These are phyloP conservation scores for Viola odorata DNA, from an alignment of 345 rosid genomes.

Conservation along the genomic window DNA sequence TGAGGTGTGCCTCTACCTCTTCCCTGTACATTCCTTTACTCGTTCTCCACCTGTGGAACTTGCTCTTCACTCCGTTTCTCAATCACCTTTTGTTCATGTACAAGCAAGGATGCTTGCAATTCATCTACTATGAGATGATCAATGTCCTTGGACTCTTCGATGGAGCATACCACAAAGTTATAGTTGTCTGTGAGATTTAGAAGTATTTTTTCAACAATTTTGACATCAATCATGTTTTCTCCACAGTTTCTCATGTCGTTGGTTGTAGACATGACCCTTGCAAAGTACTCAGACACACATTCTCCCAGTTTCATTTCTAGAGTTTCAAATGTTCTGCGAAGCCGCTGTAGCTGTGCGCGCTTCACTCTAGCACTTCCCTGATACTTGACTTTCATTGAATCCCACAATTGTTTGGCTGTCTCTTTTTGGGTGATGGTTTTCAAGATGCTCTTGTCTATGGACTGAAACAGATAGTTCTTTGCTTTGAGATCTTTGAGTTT, in stretches of 20 bases:
- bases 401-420: not conserved
- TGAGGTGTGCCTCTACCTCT: not conserved
- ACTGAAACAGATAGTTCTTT: not conserved
- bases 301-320: not conserved
- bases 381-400: not conserved
- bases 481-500: not conserved
- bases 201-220: not conserved
- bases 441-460: not conserved
- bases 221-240: not conserved
- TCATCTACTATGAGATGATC: not conserved
- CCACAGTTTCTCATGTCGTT: not conserved
- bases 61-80: not conserved
- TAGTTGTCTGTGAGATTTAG: too few relatives aligned
- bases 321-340: not conserved
- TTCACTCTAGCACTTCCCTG: not conserved
- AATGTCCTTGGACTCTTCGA: not conserved
- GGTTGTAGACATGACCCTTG: not conserved
- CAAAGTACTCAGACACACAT: not conserved
- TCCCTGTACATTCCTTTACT: not conserved
- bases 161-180: too few relatives aligned
- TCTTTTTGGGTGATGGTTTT: not conserved
- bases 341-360: not conserved
- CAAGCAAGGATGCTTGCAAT: not conserved
- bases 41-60: not conserved
- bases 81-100: not conserved